Evolutionary conservation across 139 green algal species (phyloP), one percentile per base, ranked within the genome.

Genomic region (Ettlia oleoabundans): DNA sequence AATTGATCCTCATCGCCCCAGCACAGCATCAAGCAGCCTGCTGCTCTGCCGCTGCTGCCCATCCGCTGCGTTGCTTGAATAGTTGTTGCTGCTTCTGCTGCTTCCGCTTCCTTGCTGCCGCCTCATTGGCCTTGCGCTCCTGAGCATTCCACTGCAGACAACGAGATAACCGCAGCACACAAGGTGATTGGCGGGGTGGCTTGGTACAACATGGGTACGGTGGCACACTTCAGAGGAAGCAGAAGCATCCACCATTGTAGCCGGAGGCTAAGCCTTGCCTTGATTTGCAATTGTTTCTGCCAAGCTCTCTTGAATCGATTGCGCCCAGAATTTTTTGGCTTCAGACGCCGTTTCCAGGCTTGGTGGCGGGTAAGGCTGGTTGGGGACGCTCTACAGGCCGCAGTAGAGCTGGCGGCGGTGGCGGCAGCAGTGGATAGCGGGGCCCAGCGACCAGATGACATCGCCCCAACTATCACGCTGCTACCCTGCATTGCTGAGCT

Each of bases 201-300:
- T n/a, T n/a, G n/a, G n/a, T 30, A 32, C 24, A 53, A 13, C 4
- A 4, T 4, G 52, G 51, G 24, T 24, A 2, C 18, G 15, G 30
- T 64, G 32, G 1, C 2, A 22, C 0, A 21, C 26, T 47, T 21
- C 38, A 41, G 2, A 6, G 28, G 19, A 8, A 26, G 66, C 40
- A 38, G 69, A 41, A 76, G 22, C 38, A 15, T 42, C 69, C 42
- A 8, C 28, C 28, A 15, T 15, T 10, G 9, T 9, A 33, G 30
- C 40, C n/a, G n/a, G n/a, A n/a, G n/a, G n/a, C n/a, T n/a, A 32
- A 6, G 1, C 33, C 79, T 35, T 53, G 69, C 79, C 79, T 73
- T 76, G 41, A 67, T 80, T 58, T 76, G 55, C 69, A 73, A 22
- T 38, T 40, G 19, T 58, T 80, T 85, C 13, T 71, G 32, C 80